phyloP scores from a whole-genome alignment of 495 filamentous ascomycete genomes.

The Penicillium paradoxum region DNA sequence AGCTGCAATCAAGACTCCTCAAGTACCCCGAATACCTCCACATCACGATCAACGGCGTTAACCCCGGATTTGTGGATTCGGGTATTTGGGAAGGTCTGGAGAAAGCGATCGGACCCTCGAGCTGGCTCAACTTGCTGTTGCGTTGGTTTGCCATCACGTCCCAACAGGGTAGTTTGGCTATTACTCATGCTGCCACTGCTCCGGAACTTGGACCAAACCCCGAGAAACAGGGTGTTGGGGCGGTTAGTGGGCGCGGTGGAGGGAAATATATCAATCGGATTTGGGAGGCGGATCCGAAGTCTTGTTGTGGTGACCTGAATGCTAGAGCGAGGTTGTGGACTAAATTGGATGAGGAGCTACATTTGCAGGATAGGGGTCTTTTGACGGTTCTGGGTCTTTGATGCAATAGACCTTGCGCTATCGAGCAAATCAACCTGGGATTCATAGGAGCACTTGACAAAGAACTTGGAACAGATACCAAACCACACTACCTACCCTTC shows the following conservation, averaged over 20 bases:
- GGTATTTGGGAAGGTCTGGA: constrained; percentile 14
- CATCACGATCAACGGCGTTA: constrained; percentile 24
- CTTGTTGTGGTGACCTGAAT: constrained; percentile 9
- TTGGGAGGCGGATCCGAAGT: constrained; percentile 15
- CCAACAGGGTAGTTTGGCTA: constrained; percentile 22
- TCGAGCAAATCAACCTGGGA: no score
- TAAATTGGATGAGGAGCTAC: constrained; percentile 15
- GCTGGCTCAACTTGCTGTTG: not conserved
- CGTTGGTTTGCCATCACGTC: constrained; percentile 11
- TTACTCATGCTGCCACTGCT: constrained; percentile 19
- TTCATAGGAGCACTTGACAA: no score
- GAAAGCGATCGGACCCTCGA: not conserved
- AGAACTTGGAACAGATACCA: no score
- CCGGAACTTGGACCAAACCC: constrained; percentile 19
- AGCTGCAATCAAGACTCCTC: constrained; percentile 19
- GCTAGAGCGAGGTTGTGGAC: constrained; percentile 15
- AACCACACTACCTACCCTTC: no score
- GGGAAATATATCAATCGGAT: constrained; percentile 28
- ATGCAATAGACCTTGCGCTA: not conserved
- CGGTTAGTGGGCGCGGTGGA: constrained; percentile 11
- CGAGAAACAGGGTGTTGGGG: constrained; percentile 13
- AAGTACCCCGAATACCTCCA: constrained; percentile 15
- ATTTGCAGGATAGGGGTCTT: constrained; percentile 15
- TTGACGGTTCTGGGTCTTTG: constrained; percentile 3
- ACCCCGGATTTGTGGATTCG: constrained; percentile 23